These are phyloP conservation scores for Narthecium ossifragum DNA, from an alignment of 106 monocot genomes.

Conservation along the genomic window DNA sequence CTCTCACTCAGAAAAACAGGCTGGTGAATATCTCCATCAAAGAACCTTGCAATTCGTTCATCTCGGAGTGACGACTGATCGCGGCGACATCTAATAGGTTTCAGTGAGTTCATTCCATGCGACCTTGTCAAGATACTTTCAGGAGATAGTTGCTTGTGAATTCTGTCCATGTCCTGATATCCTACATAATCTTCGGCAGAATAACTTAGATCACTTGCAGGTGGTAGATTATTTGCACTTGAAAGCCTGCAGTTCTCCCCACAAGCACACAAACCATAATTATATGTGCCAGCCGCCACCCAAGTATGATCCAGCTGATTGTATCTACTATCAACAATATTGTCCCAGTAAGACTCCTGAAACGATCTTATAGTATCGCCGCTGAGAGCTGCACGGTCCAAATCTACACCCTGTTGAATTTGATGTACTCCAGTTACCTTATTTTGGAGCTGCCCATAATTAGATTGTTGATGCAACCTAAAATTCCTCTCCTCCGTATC, in stretches of 20 bases:
- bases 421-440: not conserved
- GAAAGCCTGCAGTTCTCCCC: not conserved
- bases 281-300: not conserved
- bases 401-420: not conserved
- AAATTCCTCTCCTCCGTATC: not conserved
- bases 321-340: not conserved
- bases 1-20: not conserved
- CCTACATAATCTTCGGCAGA: not conserved
- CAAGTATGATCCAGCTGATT: not conserved
- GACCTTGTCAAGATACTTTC: conserved; percentile 8
- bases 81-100: not conserved
- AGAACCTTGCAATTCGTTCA: not conserved
- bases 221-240: not conserved
- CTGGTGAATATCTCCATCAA: not conserved
- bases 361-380: too few relatives aligned
- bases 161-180: not conserved
- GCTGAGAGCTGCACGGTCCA: too few relatives aligned
- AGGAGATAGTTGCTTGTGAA: not conserved
- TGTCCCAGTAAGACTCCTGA: not conserved
- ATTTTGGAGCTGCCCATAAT: not conserved
- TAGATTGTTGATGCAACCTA: not conserved
- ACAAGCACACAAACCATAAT: not conserved
- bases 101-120: not conserved
- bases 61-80: not conserved
- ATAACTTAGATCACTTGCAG: not conserved